Evolutionary conservation across 2,329 filamentous ascomycete species (phyloP).

Genomic region (Botrytis hyacinthi): DNA sequence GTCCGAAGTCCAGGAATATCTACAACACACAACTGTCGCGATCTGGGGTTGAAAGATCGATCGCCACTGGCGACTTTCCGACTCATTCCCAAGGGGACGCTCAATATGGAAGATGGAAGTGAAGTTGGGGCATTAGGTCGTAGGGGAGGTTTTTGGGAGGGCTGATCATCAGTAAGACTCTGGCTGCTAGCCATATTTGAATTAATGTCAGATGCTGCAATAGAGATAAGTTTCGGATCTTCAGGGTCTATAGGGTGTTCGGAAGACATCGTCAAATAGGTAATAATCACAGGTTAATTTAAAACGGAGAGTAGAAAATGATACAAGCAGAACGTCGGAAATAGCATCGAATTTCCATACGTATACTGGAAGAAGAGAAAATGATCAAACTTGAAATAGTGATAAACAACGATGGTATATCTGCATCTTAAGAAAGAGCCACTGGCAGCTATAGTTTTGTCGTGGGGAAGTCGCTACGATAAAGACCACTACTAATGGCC

Average conservation of each 20-base stretch:
- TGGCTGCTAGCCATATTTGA: neutral
- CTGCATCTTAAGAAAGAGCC: neutral
- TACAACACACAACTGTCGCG: neutral
- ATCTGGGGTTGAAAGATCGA: neutral
- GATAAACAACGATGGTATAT: too few species aligned
- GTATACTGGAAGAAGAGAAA: neutral
- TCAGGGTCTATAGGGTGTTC: neutral
- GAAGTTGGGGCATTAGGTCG: neutral
- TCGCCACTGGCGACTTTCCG: neutral
- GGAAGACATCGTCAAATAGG: neutral
- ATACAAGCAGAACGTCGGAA: neutral
- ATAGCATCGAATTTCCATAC: neutral
- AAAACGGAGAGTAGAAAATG: neutral
- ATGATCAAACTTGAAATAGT: neutral
- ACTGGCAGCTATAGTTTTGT: neutral
- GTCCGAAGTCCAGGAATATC: constrained; percentile 1
- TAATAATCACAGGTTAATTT: too few species aligned
- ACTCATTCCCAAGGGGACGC: neutral
- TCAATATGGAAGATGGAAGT: neutral
- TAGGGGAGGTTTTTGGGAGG: neutral
- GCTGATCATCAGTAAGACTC: neutral
- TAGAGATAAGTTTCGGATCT: neutral
- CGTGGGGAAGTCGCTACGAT: neutral
- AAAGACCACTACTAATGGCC: neutral
- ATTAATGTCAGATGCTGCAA: neutral